These are phyloP conservation scores for Zea luxurians DNA, from an alignment of 176 grass and related monocot species.

Conservation along the genomic window DNA sequence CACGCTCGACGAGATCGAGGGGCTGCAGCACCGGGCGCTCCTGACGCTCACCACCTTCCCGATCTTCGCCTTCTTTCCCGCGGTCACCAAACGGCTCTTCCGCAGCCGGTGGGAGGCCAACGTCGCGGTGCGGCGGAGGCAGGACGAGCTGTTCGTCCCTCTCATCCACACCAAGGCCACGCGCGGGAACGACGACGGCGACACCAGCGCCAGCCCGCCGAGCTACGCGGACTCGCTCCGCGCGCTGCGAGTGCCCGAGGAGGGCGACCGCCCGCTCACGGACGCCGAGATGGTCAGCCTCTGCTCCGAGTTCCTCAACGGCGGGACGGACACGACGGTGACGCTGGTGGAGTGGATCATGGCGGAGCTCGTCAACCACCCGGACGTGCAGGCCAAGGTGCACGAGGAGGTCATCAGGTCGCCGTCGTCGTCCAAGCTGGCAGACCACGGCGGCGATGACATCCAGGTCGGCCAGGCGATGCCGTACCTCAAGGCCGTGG, in stretches of 20 bases:
- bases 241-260: constrained; percentile 12
- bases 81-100: constrained; percentile 59
- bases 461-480: constrained; percentile 23
- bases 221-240: constrained; percentile 45
- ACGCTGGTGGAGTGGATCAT: constrained; percentile 66
- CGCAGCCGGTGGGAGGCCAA: constrained; percentile 30
- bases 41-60: constrained; percentile 27
- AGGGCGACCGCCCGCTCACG: constrained; percentile 29
- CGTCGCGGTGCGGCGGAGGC: constrained; percentile 27
- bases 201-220: neutral
- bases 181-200: neutral
- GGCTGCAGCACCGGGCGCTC: constrained; percentile 2
- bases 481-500: constrained; percentile 65
- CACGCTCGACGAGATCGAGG: constrained; percentile 44
- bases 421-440: neutral
- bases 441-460: constrained; percentile 16
- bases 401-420: neutral
- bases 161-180: constrained; percentile 21
- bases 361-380: constrained; percentile 47
- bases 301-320: constrained; percentile 61
- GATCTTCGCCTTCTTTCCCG: constrained; percentile 57
- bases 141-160: constrained; percentile 43
- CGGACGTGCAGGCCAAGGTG: constrained; percentile 44
- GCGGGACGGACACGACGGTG: constrained; percentile 50
- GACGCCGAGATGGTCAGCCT: constrained; percentile 49